Conservation (phyloP, 331 rosid species). For the Erythrophleum ivorense region DNA sequence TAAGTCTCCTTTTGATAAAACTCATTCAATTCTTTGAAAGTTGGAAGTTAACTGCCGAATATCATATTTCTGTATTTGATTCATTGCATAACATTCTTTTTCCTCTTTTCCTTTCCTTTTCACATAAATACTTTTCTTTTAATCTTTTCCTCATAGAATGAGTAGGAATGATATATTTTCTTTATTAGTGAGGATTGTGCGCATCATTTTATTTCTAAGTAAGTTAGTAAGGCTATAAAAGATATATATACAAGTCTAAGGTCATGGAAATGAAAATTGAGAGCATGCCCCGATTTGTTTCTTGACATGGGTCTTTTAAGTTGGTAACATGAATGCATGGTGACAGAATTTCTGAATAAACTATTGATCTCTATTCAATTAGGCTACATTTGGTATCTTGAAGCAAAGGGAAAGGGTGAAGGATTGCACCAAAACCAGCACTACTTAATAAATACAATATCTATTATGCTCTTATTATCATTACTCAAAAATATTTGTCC, state of each 20-base stretch:
- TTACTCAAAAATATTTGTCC: no score
- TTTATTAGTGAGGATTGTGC: not conserved
- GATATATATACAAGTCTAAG: not conserved
- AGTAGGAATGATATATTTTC: not conserved
- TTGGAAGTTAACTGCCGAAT: not conserved
- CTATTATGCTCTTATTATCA: no score
- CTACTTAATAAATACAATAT: no score
- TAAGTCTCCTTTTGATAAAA: no score
- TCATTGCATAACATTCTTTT: not conserved
- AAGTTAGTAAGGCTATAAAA: not conserved
- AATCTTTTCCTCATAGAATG: not conserved
- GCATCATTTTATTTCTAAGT: not conserved
- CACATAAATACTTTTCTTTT: no score
- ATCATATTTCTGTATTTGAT: not conserved
- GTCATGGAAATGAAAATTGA: constrained; percentile 2
- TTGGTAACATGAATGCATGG: not conserved
- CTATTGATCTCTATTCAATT: not conserved
- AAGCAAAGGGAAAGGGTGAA: no score
- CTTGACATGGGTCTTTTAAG: not conserved
- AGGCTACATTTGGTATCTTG: no score
- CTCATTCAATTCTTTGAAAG: not conserved
- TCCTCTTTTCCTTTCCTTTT: no score
- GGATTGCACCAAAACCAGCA: no score
- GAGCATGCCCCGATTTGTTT: not conserved
- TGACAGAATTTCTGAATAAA: not conserved